A percentile compares a stretch with the other conserved stretches of the same genome.
phyloP scores from a whole-genome alignment of 2,329 filamentous ascomycete genomes.

The Pestalotiopsis sp. region DNA sequence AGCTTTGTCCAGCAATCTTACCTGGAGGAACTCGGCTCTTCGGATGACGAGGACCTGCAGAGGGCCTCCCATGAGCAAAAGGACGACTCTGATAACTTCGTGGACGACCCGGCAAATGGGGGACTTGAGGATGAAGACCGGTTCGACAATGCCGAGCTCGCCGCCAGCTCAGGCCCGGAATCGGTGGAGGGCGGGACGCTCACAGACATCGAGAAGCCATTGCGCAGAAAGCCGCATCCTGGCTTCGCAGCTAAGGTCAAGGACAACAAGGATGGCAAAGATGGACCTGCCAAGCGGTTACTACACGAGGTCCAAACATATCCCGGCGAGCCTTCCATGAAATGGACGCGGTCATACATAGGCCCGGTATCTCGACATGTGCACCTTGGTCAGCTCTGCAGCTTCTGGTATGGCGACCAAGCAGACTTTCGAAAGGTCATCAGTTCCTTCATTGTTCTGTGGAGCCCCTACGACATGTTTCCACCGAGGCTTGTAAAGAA shows the following conservation, averaged over 20 bases:
- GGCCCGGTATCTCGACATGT: conserved; percentile 35
- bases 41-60: conserved; percentile 25
- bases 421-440: conserved; percentile 22
- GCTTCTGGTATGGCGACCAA: conserved; percentile 31
- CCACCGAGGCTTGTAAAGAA: conserved; percentile 27
- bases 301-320: conserved; percentile 29
- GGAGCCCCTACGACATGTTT: conserved; percentile 29
- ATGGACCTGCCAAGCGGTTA: conserved; percentile 10
- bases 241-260: conserved; percentile 16
- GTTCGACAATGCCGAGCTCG: neutral
- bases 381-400: conserved; percentile 26
- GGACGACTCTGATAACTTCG: conserved; percentile 27
- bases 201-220: neutral
- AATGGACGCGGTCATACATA: conserved; percentile 34
- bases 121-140: conserved; percentile 11
- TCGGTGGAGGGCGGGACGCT: neutral
- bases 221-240: neutral
- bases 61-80: conserved; percentile 1
- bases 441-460: conserved; percentile 25
- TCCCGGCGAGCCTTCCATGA: conserved; percentile 30
- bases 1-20: conserved; percentile 23
- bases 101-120: conserved; percentile 11
- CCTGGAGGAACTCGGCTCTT: conserved; percentile 17
- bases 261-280: conserved; percentile 13
- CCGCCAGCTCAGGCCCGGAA: neutral